Evolutionary conservation across 768 basidiomycete species (phyloP).

Genomic region (Trametes sanguinea): DNA sequence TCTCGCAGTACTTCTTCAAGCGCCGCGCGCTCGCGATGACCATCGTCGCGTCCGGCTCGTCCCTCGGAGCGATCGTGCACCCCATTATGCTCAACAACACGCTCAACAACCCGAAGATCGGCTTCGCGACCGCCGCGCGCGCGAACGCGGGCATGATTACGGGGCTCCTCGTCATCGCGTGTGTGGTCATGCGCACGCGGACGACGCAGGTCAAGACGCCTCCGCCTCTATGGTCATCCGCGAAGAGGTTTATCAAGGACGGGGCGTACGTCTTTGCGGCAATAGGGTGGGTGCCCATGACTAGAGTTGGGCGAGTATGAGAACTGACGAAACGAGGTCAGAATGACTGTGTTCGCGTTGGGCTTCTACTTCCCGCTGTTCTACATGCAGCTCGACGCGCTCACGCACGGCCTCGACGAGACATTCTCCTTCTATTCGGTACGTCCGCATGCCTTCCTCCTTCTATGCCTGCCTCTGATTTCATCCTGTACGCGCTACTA

Average conservation of each 20-base stretch:
- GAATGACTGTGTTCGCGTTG: constrained; percentile 21
- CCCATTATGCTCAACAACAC: constrained; percentile 34
- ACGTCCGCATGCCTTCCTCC: background rate
- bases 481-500: background rate
- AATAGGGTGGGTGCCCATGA: constrained; percentile 17
- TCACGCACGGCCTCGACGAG: constrained; percentile 14
- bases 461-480: background rate
- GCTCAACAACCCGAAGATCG: constrained; percentile 26
- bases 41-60: constrained; percentile 42
- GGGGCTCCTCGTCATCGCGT: constrained; percentile 27
- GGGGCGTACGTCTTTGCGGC: constrained; percentile 29
- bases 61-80: constrained; percentile 31
- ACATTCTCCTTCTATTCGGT: constrained; percentile 34
- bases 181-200: constrained; percentile 25
- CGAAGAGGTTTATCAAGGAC: constrained; percentile 29
- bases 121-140: constrained; percentile 32
- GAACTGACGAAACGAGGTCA: background rate
- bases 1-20: constrained; percentile 48
- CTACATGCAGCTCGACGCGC: constrained; percentile 31
- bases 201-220: constrained; percentile 21
- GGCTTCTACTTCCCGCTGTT: constrained; percentile 33
- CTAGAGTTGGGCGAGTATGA: too few relatives aligned
- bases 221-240: constrained; percentile 11
- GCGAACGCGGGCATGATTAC: constrained; percentile 30
- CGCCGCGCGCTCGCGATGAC: constrained; percentile 47